Evolutionary conservation across 192 early-diverging fungal genomes (phyloP).

Genomic region (Backusella psychrophila): DNA sequence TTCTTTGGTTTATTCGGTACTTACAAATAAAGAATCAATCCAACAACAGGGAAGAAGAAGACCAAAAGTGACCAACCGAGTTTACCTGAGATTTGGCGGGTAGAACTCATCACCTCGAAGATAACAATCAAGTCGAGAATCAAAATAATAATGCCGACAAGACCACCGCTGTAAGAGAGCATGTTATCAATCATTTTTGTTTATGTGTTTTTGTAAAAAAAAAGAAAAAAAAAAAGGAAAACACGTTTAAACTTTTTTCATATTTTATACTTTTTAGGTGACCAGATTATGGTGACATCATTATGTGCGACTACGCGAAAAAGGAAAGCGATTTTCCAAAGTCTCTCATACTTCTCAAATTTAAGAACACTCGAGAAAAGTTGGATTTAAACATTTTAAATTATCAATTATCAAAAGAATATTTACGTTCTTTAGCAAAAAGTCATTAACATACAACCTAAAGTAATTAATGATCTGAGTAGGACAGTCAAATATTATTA

Average conservation of each 20-base stretch:
- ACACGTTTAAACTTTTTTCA: neutral
- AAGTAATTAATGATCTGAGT: no score
- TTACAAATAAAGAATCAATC: constrained; percentile 61
- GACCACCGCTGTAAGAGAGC: constrained; percentile 34
- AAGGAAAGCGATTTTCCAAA: neutral
- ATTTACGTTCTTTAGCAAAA: no score
- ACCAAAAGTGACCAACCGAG: constrained; percentile 56
- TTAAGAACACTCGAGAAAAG: neutral
- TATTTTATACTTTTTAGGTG: neutral
- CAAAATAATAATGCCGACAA: constrained; percentile 42
- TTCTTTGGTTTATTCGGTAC: constrained; percentile 14
- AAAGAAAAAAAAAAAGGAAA: neutral
- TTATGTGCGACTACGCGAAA: neutral
- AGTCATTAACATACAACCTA: no score
- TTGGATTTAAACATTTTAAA: no score
- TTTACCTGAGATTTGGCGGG: constrained; percentile 42
- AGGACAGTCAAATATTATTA: no score
- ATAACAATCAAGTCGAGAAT: constrained; percentile 58
- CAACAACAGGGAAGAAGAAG: constrained; percentile 60
- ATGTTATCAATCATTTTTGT: constrained; percentile 24
- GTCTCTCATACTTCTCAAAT: neutral
- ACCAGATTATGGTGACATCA: neutral
- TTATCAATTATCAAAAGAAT: no score
- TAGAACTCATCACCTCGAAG: constrained; percentile 55
- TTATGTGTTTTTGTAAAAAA: neutral